These are phyloP conservation scores for Phytopythium ostracodes DNA, from an alignment of 352 stramenopile species.

Conservation along the genomic window DNA sequence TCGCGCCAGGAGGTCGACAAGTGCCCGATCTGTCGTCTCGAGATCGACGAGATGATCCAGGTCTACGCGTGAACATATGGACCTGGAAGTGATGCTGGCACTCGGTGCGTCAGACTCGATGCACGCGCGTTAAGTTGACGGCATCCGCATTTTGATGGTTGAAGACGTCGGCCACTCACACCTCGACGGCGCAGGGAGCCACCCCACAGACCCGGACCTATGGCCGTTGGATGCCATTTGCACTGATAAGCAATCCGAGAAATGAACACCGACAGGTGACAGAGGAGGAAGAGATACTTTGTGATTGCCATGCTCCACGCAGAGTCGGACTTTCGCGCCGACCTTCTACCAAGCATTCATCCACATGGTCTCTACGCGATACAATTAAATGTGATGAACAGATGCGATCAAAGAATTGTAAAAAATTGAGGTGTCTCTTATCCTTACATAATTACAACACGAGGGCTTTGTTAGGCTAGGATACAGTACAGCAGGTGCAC, in stretches of 20 bases:
- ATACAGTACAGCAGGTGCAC: too few species aligned
- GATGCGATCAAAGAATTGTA: too few species aligned
- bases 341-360: neutral
- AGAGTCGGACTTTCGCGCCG: neutral
- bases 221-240: neutral
- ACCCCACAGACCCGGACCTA: neutral
- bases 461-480: too few species aligned
- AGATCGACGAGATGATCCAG: conserved; percentile 79
- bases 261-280: neutral
- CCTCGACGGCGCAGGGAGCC: too few species aligned
- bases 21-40: conserved; percentile 80
- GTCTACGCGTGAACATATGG: conserved; percentile 72
- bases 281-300: neutral
- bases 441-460: too few species aligned
- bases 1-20: conserved; percentile 64
- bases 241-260: neutral
- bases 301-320: neutral
- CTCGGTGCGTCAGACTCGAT: neutral
- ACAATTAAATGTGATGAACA: too few species aligned
- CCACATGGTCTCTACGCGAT: neutral
- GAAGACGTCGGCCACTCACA: neutral
- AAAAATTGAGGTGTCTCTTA: too few species aligned
- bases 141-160: neutral
- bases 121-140: neutral
- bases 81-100: neutral